phyloP scores from a whole-genome alignment of 495 filamentous ascomycete species.

The Aspergillus coremiiformis region DNA sequence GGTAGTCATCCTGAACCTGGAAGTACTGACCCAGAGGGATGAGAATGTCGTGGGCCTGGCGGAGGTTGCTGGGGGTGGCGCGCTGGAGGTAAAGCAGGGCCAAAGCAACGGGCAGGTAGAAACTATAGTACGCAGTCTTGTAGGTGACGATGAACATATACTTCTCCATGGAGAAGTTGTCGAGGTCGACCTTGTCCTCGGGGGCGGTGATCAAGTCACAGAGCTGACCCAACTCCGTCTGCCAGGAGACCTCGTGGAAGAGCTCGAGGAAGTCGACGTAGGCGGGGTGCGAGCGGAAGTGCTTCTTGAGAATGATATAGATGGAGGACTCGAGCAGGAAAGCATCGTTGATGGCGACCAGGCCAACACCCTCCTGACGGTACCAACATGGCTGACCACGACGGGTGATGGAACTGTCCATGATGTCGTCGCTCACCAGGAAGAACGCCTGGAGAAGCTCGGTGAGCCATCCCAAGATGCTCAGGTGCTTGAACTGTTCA shows the following conservation, averaged over 20 bases:
- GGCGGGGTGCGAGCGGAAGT: constrained; percentile 74
- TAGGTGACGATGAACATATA: constrained; percentile 98
- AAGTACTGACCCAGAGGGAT: constrained; percentile 99
- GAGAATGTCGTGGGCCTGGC: constrained; percentile 79
- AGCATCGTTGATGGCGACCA: constrained; percentile 96
- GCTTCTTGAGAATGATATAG: constrained; percentile 85
- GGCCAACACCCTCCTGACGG: constrained; percentile 73
- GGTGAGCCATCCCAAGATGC: constrained; percentile 89
- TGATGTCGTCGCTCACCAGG: constrained; percentile 96
- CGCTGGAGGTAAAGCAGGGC: constrained; percentile 73
- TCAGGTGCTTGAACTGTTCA: constrained; percentile 77
- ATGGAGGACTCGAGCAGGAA: constrained; percentile 92
- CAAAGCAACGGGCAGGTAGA: constrained; percentile 95
- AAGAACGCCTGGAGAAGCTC: constrained; percentile 98
- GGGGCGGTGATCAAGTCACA: constrained; percentile 94
- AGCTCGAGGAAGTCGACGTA: constrained; percentile 90
- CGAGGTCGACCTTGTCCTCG: constrained; percentile 77
- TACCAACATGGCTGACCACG: constrained; percentile 96
- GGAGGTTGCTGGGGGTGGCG: constrained; percentile 76
- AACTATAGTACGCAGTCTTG: constrained; percentile 98
- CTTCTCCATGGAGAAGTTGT: constrained; percentile 91
- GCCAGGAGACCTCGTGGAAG: constrained; percentile 87
- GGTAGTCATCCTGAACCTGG: constrained; percentile 97
- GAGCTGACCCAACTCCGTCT: constrained; percentile 90
- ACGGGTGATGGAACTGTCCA: constrained; percentile 90